A percentile compares a stretch with the other conserved stretches of the same genome.
These are phyloP conservation scores for Poronia punctata DNA, from an alignment of 495 filamentous ascomycete genomes.

Conservation along the genomic window DNA sequence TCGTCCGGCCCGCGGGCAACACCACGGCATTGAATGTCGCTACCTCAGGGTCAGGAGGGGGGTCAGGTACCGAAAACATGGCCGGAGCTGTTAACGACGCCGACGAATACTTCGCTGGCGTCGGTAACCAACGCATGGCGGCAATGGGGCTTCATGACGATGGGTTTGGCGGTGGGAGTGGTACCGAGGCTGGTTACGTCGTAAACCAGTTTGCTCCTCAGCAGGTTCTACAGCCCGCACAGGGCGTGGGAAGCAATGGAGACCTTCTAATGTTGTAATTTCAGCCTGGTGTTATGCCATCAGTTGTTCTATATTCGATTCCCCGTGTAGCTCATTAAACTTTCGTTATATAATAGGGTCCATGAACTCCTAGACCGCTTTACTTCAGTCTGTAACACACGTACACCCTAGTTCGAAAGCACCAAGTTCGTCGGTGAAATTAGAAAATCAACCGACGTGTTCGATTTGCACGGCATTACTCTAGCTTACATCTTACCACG, in stretches of 20 bases:
- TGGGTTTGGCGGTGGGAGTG: conserved; percentile 40
- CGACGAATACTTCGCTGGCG: conserved; percentile 75
- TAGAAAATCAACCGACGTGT: too few species aligned
- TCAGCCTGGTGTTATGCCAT: too few species aligned
- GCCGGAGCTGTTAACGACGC: conserved; percentile 71
- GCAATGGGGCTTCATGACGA: conserved; percentile 54
- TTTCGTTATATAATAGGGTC: too few species aligned
- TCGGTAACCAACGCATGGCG: conserved; percentile 65
- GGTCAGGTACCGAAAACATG: conserved; percentile 37
- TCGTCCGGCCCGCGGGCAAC: conserved; percentile 19
- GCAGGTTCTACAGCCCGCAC: conserved; percentile 49
- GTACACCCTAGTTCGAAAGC: conserved; percentile 4
- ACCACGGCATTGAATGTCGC: conserved; percentile 9
- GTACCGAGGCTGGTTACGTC: conserved; percentile 47
- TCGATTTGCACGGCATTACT: too few species aligned
- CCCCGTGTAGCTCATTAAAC: too few species aligned
- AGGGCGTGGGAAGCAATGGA: conserved; percentile 42
- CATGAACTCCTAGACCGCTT: neutral
- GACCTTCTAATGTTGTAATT: conserved; percentile 49
- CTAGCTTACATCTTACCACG: neutral
- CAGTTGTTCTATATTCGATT: too few species aligned
- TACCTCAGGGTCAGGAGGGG: conserved; percentile 16
- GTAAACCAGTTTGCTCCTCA: conserved; percentile 63
- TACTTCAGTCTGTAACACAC: conserved; percentile 7
- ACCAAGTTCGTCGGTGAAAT: too few species aligned